phyloP scores from a whole-genome alignment of 2,329 filamentous ascomycete genomes.

The Alternaria arbusti region DNA sequence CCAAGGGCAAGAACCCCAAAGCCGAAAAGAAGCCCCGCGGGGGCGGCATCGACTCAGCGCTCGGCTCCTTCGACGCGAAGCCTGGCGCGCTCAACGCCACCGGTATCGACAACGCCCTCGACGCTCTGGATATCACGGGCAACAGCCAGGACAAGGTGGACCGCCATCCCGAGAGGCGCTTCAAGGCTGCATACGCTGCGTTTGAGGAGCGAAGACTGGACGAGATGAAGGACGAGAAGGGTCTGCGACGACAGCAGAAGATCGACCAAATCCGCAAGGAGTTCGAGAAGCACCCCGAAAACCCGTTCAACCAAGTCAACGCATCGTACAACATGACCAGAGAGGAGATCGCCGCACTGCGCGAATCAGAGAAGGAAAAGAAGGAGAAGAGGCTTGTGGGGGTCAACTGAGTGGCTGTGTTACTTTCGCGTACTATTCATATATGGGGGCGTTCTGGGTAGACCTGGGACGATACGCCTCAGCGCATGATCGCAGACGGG shows the following conservation, averaged over 20 bases:
- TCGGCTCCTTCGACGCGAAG: slow-evolving; percentile 48
- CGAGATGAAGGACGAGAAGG: slow-evolving; percentile 86
- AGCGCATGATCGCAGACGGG: background rate
- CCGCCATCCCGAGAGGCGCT: slow-evolving; percentile 84
- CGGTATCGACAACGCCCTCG: slow-evolving; percentile 92
- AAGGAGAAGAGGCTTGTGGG: slow-evolving; percentile 71
- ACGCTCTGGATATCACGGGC: slow-evolving; percentile 76
- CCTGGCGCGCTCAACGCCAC: slow-evolving; percentile 74
- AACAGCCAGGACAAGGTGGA: slow-evolving; percentile 75
- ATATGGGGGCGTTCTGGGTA: slow-evolving; percentile 21
- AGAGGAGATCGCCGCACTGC: slow-evolving; percentile 75
- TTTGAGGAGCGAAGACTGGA: slow-evolving; percentile 81
- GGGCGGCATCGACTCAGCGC: slow-evolving; percentile 69
- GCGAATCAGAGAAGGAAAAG: slow-evolving; percentile 71
- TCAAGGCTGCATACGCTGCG: slow-evolving; percentile 81
- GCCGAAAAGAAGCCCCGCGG: slow-evolving; percentile 57
- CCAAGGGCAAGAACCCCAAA: slow-evolving; percentile 73
- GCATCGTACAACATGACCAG: slow-evolving; percentile 77
- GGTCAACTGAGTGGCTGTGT: slow-evolving; percentile 10
- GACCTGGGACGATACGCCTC: slow-evolving; percentile 11
- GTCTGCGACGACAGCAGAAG: slow-evolving; percentile 81
- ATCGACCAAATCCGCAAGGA: slow-evolving; percentile 86
- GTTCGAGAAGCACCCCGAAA: slow-evolving; percentile 93
- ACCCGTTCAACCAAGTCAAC: slow-evolving; percentile 88
- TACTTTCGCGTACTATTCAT: slow-evolving; percentile 7